A percentile compares a stretch with the other conserved stretches of the same genome.
phyloP scores from a whole-genome alignment of 164 flowering plant genomes.

The Platanus orientalis region DNA sequence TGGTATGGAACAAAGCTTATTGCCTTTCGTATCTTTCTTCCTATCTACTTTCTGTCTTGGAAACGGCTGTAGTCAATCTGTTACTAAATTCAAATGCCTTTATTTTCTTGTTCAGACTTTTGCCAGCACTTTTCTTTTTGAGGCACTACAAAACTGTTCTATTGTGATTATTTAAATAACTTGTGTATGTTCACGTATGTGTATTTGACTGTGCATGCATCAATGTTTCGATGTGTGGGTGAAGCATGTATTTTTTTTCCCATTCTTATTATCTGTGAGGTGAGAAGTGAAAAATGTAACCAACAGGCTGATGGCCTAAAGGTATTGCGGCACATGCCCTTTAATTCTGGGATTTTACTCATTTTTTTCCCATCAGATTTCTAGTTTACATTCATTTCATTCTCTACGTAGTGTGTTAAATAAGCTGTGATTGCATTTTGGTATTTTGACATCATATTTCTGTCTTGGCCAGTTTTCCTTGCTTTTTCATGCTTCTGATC shows the following conservation, averaged over 20 bases:
- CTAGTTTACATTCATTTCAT: background rate
- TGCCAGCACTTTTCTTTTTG: too few relatives aligned
- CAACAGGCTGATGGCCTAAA: background rate
- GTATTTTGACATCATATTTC: background rate
- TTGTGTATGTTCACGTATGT: background rate
- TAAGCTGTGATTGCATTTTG: background rate
- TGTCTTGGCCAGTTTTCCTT: too few relatives aligned
- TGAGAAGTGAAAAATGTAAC: too few relatives aligned
- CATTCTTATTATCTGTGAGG: too few relatives aligned
- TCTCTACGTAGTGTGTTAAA: too few relatives aligned
- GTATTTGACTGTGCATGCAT: too few relatives aligned
- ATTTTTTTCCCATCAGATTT: background rate
- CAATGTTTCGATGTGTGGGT: too few relatives aligned
- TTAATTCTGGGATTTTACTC: background rate
- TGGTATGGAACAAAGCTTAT: conserved; percentile 49
- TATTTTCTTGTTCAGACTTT: too few relatives aligned
- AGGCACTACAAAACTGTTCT: background rate
- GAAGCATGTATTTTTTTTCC: too few relatives aligned
- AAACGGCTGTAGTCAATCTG: background rate
- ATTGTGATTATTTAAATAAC: background rate
- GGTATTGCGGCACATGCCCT: too few relatives aligned
- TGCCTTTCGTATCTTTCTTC: background rate
- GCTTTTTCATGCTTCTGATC: background rate
- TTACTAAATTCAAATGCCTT: background rate
- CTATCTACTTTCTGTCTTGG: background rate